Percentiles rank a stretch among this genome's conserved stretches.
Conservation (phyloP, 176 grass and related monocot genomes). For the Paspalum notatum region DNA sequence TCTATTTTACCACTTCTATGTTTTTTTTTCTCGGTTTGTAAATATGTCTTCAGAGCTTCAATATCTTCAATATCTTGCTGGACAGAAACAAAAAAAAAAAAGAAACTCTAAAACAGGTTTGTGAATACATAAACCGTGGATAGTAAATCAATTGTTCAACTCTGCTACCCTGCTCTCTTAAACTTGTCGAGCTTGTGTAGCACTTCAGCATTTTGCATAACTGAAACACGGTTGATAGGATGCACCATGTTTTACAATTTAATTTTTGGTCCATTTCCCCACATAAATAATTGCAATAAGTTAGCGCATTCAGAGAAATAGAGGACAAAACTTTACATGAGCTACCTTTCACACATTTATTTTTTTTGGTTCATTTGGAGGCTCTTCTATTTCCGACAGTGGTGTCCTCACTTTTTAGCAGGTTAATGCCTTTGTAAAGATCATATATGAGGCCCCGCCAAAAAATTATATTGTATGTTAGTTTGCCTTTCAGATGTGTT, state of each 20-base stretch:
- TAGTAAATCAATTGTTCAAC: too few relatives aligned
- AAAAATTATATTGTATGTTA: slow-evolving; percentile 1
- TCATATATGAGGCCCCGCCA: background rate
- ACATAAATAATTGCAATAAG: background rate
- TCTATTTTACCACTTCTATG: background rate
- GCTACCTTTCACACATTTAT: background rate
- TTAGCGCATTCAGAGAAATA: background rate
- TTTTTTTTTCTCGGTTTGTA: background rate
- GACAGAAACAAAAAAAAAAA: too few relatives aligned
- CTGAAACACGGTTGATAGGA: too few relatives aligned
- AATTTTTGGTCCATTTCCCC: background rate
- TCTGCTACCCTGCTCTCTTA: too few relatives aligned
- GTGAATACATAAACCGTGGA: too few relatives aligned
- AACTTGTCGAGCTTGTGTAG: too few relatives aligned
- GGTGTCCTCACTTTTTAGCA: background rate
- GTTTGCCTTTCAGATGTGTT: slow-evolving; percentile 1
- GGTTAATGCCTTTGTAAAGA: too few relatives aligned
- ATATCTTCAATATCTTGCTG: background rate
- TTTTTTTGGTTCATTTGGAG: background rate
- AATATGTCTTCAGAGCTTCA: background rate
- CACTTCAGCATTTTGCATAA: too few relatives aligned
- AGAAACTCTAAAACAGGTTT: too few relatives aligned
- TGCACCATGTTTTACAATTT: too few relatives aligned
- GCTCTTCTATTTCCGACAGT: background rate
- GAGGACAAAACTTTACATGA: background rate